Evolutionary conservation across 2,329 filamentous ascomycete genomes (phyloP).

Genomic region (Lachnellula hyalina): DNA sequence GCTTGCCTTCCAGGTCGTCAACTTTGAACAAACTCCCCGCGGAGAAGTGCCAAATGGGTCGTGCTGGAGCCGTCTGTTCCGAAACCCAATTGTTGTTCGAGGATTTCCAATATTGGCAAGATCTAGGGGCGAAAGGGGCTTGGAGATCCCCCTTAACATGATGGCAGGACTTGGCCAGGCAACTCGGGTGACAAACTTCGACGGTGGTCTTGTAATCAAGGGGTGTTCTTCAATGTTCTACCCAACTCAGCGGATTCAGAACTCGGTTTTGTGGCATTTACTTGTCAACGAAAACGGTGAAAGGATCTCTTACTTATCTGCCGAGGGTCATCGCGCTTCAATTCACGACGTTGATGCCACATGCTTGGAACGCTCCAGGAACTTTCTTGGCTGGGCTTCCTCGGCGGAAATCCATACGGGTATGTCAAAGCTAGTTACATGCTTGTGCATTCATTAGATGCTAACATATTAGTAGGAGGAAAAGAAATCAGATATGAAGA

Average conservation of each 20-base stretch:
- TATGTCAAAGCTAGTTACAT: background rate
- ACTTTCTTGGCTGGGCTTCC: background rate
- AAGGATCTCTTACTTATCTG: background rate
- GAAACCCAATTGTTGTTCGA: constrained; percentile 9
- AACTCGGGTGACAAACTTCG: constrained; percentile 1
- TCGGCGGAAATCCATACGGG: background rate
- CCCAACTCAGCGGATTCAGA: background rate
- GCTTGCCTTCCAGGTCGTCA: no score
- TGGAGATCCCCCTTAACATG: constrained; percentile 24
- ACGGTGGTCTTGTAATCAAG: constrained; percentile 5
- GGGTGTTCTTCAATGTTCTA: constrained; percentile 7
- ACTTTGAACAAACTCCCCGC: no score
- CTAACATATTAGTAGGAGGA: background rate
- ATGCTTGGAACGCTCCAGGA: background rate
- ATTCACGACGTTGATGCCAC: background rate
- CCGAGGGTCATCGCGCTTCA: background rate
- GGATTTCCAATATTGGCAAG: constrained; percentile 15
- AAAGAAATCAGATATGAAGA: background rate
- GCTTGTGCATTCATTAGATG: background rate
- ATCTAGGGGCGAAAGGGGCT: constrained; percentile 4
- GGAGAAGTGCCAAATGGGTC: background rate
- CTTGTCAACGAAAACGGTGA: background rate
- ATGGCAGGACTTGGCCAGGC: constrained; percentile 19
- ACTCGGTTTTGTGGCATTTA: constrained; percentile 2
- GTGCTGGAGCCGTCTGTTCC: constrained; percentile 12